Evolutionary conservation across 2,329 filamentous ascomycete genomes (phyloP).

Genomic region (Blumeria hordei): DNA sequence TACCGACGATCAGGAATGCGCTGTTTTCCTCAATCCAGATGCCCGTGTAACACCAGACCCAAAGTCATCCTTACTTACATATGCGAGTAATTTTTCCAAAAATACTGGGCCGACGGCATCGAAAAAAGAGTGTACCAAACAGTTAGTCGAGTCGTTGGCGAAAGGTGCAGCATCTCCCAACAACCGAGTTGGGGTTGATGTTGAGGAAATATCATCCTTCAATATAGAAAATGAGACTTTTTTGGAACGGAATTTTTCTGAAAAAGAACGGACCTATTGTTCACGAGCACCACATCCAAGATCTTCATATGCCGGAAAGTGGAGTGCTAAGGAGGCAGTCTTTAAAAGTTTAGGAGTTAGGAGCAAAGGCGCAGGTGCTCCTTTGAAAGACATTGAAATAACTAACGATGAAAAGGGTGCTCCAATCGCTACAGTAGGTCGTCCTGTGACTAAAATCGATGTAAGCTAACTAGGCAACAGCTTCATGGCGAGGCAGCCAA

Average conservation of each 20-base stretch:
- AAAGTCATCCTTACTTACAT: conserved; percentile 61
- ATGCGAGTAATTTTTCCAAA: conserved; percentile 39
- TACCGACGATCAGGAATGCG: conserved; percentile 61
- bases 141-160: conserved; percentile 56
- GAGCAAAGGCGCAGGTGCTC: conserved; percentile 69
- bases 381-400: conserved; percentile 90
- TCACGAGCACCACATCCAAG: conserved; percentile 52
- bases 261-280: conserved; percentile 68
- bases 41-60: conserved; percentile 68
- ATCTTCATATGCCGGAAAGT: conserved; percentile 81
- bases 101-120: conserved; percentile 21
- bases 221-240: conserved; percentile 92
- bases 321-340: conserved; percentile 95
- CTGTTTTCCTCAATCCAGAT: conserved; percentile 82
- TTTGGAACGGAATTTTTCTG: conserved; percentile 81
- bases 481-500: conserved; percentile 64
- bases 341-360: conserved; percentile 88
- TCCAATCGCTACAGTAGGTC: conserved; percentile 60
- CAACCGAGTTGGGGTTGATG: conserved; percentile 79
- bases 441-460: conserved; percentile 2
- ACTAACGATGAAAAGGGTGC: conserved; percentile 56
- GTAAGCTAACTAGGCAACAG: conserved; percentile 21
- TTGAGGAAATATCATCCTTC: conserved; percentile 68
- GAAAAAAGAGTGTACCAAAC: conserved; percentile 28
- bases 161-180: conserved; percentile 33